Evolutionary conservation across 2,329 filamentous ascomycete species (phyloP).

Genomic region (Biscogniauxia sp.): DNA sequence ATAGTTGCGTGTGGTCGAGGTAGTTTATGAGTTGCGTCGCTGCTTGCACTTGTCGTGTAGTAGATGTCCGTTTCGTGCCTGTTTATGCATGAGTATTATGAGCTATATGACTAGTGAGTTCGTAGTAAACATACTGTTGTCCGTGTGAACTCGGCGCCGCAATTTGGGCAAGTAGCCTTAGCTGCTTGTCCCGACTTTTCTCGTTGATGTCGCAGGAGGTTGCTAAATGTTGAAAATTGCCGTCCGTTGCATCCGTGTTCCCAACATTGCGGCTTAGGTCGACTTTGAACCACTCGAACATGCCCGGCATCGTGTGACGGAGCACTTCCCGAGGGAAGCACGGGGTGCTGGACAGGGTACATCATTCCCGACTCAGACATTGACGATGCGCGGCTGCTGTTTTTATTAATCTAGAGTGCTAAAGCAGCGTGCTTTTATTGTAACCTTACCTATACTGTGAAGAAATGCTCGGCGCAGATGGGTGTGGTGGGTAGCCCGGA

Average conservation of each 20-base stretch:
- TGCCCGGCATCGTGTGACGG: slow-evolving; percentile 42
- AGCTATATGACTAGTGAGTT: not conserved
- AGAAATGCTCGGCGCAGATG: slow-evolving; percentile 29
- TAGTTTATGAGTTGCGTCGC: slow-evolving; percentile 45
- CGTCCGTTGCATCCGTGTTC: slow-evolving; percentile 95
- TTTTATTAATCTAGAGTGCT: not conserved
- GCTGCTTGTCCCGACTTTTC: slow-evolving; percentile 90
- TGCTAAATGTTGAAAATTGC: slow-evolving; percentile 95
- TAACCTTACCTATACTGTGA: slow-evolving; percentile 41
- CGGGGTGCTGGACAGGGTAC: slow-evolving; percentile 40
- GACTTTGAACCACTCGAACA: slow-evolving; percentile 69
- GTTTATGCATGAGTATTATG: slow-evolving; percentile 32
- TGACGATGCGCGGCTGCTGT: slow-evolving; percentile 39
- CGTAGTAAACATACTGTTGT: slow-evolving; percentile 50
- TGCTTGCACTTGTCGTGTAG: slow-evolving; percentile 91
- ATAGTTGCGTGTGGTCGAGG: not conserved
- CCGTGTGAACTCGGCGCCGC: slow-evolving; percentile 88
- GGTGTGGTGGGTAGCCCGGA: slow-evolving; percentile 31
- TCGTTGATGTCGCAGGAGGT: slow-evolving; percentile 84
- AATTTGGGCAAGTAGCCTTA: slow-evolving; percentile 87
- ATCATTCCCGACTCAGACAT: slow-evolving; percentile 43
- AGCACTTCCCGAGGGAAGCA: slow-evolving; percentile 35
- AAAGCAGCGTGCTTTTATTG: not conserved
- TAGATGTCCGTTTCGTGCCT: slow-evolving; percentile 80
- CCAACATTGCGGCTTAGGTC: slow-evolving; percentile 95